Conservation (phyloP, 345 rosid species). For the Heritiera fomes region DNA sequence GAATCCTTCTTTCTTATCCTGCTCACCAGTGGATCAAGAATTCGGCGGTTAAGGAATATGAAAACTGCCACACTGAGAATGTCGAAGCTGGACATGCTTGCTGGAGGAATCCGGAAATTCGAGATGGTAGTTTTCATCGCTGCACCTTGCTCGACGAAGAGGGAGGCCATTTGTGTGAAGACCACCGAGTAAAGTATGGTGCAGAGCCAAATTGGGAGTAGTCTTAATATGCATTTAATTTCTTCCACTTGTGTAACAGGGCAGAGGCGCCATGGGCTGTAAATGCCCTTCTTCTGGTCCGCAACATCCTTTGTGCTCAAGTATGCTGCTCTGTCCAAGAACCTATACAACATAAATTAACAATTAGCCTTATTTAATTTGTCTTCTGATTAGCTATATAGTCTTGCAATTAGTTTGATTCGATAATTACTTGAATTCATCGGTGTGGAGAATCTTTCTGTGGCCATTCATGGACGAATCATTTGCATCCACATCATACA, state of each 20-base stretch:
- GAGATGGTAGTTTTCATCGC: conserved; percentile 85
- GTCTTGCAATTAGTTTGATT: not conserved
- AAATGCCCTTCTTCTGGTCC: conserved; percentile 55
- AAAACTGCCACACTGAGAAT: conserved; percentile 85
- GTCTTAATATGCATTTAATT: conserved; percentile 91
- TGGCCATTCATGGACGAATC: conserved; percentile 43
- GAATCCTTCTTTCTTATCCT: conserved; percentile 51
- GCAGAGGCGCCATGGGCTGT: conserved; percentile 74
- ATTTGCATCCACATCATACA: conserved; percentile 47
- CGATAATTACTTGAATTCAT: conserved; percentile 76
- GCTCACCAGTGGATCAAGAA: conserved; percentile 69
- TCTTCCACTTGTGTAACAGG: conserved; percentile 96
- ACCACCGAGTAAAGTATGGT: conserved; percentile 93
- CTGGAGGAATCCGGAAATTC: conserved; percentile 78
- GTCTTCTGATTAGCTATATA: not conserved
- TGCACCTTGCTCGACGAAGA: conserved; percentile 98
- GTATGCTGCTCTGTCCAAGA: conserved; percentile 90
- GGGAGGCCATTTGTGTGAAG: conserved; percentile 99
- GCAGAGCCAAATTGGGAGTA: conserved; percentile 97
- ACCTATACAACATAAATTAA: conserved; percentile 44
- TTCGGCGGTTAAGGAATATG: conserved; percentile 80
- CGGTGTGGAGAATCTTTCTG: conserved; percentile 81
- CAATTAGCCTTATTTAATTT: not conserved
- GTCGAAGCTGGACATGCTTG: conserved; percentile 99
- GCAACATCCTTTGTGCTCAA: conserved; percentile 62